These are phyloP conservation scores for Starmerella scarabaei DNA, from an alignment of 805 yeast genomes.

Conservation along the genomic window DNA sequence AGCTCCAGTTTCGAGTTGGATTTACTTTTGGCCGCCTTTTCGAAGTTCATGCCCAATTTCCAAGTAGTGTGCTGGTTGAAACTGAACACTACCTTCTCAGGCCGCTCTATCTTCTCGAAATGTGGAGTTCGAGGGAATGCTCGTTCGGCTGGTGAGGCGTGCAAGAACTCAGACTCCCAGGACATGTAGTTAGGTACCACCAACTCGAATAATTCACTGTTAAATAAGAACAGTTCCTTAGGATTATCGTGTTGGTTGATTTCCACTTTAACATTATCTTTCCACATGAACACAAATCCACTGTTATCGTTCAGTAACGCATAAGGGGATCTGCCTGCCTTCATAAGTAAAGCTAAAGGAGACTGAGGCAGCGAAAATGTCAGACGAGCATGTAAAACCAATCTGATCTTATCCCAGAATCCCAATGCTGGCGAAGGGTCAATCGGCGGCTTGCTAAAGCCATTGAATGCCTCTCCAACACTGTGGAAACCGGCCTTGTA, in stretches of 20 bases:
- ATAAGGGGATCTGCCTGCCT: constrained; percentile 74
- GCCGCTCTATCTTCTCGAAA: constrained; percentile 19
- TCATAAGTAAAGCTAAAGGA: constrained; percentile 32
- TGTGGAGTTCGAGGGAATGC: constrained; percentile 21
- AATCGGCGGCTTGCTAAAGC: constrained; percentile 76
- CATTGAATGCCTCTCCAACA: constrained; percentile 61
- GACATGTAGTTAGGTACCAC: constrained; percentile 66
- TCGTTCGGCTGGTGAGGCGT: constrained; percentile 22
- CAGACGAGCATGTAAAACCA: constrained; percentile 61
- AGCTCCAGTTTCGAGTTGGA: constrained; percentile 16
- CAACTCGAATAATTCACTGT: constrained; percentile 50
- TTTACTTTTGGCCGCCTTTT: constrained; percentile 38
- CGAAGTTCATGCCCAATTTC: constrained; percentile 65
- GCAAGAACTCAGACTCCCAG: constrained; percentile 24
- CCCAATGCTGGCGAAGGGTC: constrained; percentile 81
- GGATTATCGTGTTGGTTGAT: constrained; percentile 61
- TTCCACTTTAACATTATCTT: constrained; percentile 43
- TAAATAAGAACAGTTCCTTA: constrained; percentile 48
- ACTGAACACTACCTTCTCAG: constrained; percentile 43
- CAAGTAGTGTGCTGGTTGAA: constrained; percentile 60
- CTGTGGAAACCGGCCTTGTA: constrained; percentile 77
- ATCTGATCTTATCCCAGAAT: constrained; percentile 81
- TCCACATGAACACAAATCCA: constrained; percentile 68
- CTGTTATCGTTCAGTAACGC: constrained; percentile 49
- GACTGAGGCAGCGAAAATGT: constrained; percentile 39